Evolutionary conservation across 1,284 basidiomycete genomes (phyloP), one percentile per base, ranked within the genome.

Genomic region (Melampsora americana): DNA sequence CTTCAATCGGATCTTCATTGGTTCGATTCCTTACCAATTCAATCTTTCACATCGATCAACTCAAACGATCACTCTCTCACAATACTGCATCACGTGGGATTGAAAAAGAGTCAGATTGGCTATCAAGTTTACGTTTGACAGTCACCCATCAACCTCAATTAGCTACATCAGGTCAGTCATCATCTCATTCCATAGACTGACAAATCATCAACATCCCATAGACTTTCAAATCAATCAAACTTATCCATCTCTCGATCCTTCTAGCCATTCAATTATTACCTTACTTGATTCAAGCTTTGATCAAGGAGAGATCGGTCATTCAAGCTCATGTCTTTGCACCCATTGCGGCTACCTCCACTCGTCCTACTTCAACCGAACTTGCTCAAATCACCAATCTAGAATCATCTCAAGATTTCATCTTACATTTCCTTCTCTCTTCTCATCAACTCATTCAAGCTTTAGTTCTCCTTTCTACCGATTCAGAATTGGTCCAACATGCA

Each of bases 381-480:
- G 50, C 3, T 20, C 16, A 18, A 23, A 23, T 12, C 23, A 44
- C 62, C 30, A 53, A 66, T 35, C n/a, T 73, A 16, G 60, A 73
- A 42, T 44, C 70, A 1, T 42, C 62, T 26, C 70, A 62, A 73
- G 39, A 60, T 26, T 73, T 73, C 12, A 66, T 59, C 28, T 62
- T 73, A 18, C 46, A 59, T 39, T 48, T 73, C 11, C 28, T 73
- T 2, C 26, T 46, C 16, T 30, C 26, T 35, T 66, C 46, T 16
- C 11, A 30, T 42, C n/a, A 73, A 28, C 26, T 73, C 20, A n/a
- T 73, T 39, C 44, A 44, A 66, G 46, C 30, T 42, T 66, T 73
- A 28, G 69, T 56, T 35, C 50, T 23, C 5, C 35, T 42, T 4
- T 48, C 46, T 35, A 1, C 0, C 14, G 32, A 11, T 44, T 62